Base-by-base conservation (phyloP, 768 basidiomycete genomes). In the Leucocoprinus birnbaumii region DNA sequence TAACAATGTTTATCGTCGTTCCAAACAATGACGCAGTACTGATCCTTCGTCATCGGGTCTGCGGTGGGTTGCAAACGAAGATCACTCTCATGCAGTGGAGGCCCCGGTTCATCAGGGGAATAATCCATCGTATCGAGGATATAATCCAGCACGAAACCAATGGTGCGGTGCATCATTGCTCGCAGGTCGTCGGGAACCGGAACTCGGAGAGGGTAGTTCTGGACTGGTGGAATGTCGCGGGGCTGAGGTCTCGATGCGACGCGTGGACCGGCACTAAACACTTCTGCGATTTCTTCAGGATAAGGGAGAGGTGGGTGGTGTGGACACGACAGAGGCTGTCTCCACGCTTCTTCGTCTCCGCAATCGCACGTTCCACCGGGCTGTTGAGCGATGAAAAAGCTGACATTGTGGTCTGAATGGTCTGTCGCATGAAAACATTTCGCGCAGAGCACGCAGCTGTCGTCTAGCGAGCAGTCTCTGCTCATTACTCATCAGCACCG, bases 1-100 rank as follows among this genome's bases (percentile, higher is more conserved):
- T 87, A 89, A 0, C 92, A 94, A 69, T 98, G 97, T 62, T 95
- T 96, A 69, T 99, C 97, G 68, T 97, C 95, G 72, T 95, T 94
- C 94, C 94, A 98, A 3, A 98, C 71, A 24, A 96, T 76, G 55
- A 98, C 78, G 42, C 88, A 86, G 62, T 86, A 92, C 51, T 85
- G 80, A 60, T 92, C 89, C 58, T 85, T 86, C 73, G 80, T 79
- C 79, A 87, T 83, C 9, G 89, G 88, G 60, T 93, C 89, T 5
- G 82, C 84, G 1, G 88, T 85, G 8, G 87, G 83, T 63, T 92
- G 87, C 11, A 85, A 70, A 9, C 86, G 82, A 10, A 92, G 77
- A 54, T 87, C 87, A 0, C 81, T 81, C 64, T 90, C 87, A 55
- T 79, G 80, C 0, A 71, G 60, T 0, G 89, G 89, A 0, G 86